These are phyloP conservation scores for Bipolaris zeicola DNA, from an alignment of 2,329 filamentous ascomycete species.

Conservation along the genomic window DNA sequence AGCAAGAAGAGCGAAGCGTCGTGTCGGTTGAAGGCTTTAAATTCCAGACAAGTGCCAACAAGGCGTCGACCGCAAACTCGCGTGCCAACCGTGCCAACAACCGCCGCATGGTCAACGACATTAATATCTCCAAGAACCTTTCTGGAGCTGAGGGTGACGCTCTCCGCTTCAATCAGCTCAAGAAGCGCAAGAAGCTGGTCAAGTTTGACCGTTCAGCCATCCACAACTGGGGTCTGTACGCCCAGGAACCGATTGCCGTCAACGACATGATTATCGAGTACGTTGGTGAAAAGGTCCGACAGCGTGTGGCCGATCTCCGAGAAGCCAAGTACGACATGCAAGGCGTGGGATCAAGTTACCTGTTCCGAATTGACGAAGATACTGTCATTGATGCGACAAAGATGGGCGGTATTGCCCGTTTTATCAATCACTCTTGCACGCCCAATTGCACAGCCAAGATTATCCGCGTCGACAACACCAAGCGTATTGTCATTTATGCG, in stretches of 20 bases:
- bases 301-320: conserved; percentile 95
- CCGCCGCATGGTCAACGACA: conserved; percentile 88
- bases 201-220: conserved; percentile 97
- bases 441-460: conserved; percentile 99
- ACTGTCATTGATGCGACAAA: conserved; percentile 98
- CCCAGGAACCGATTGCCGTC: conserved; percentile 94
- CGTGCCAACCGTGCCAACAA: conserved; percentile 95
- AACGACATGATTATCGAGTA: conserved; percentile 99
- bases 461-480: conserved; percentile 97
- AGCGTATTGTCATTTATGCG: conserved; percentile 98
- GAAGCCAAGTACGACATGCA: conserved; percentile 93
- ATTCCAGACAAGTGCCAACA: conserved; percentile 72
- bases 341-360: conserved; percentile 94
- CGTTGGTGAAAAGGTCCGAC: conserved; percentile 94
- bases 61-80: conserved; percentile 84
- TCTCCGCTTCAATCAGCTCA: conserved; percentile 96
- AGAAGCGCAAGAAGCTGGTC: conserved; percentile 99
- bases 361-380: conserved; percentile 97
- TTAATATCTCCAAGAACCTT: conserved; percentile 85
- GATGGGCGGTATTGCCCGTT: conserved; percentile 95
- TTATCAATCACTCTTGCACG: conserved; percentile 98
- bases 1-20: conserved; percentile 61
- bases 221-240: conserved; percentile 98
- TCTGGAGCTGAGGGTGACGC: conserved; percentile 81
- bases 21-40: conserved; percentile 54